Base-by-base conservation (phyloP, 805 yeast species). In the Metschnikowia drakensbergensis region DNA sequence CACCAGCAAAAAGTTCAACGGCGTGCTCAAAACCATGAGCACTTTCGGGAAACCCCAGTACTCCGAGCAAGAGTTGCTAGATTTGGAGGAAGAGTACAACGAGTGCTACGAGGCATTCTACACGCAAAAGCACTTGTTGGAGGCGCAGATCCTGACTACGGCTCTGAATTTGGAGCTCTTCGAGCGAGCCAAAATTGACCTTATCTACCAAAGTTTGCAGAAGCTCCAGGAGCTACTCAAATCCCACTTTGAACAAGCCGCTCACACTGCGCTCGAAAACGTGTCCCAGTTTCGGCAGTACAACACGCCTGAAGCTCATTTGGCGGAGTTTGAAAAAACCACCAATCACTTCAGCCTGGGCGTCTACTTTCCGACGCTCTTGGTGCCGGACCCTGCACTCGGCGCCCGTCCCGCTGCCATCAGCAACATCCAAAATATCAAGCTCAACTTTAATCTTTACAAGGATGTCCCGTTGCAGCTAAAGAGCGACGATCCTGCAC, bases 391-490 rank as follows among this genome's bases (percentile, higher is more conserved):
- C 4, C 57, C 56, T 25, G 49, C 63, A 37, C n/a, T 36, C 10
- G 13, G 33, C 10, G 22, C 11, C 11, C 35, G 43, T 1, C 43
- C 43, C 7, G 43, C 26, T 5, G 9, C 43, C 17, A 29, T 32
- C 45, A 42, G 45, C 45, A 64, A 62, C 38, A 68, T 63, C 46
- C 77, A 73, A 46, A 71, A 71, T 50, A 58, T 73, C 46, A 67
- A 61, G 47, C 56, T 59, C 30, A 65, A 65, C 45, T 73, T 72
- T 54, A 69, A 73, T 50, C 54, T 73, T 11, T 72, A 54, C 54
- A 69, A 68, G 49, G 77, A 73, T 49, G 60, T 72, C 25, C 70
- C 75, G 6, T 58, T 73, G 23, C 77, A 73, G 36, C 50, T 66
- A 3, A 46, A 37, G 10, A 17, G 47, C 11, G 33, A 39, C 8